Base-by-base conservation (phyloP, 164 flowering plant species). In the Liquidambar formosana region DNA sequence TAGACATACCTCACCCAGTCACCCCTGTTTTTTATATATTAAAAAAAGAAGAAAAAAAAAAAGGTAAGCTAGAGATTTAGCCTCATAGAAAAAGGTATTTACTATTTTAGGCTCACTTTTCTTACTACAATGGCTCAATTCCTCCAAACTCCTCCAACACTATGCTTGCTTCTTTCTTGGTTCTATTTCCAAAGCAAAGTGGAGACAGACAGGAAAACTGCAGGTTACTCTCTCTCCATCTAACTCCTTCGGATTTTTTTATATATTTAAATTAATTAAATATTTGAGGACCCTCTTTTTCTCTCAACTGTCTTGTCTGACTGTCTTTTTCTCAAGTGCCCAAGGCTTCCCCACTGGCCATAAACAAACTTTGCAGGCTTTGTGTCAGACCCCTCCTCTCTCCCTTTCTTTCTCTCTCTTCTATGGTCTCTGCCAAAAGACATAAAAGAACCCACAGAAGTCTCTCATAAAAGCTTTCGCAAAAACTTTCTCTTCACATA, bases 231-330 rank as follows among this genome's bases (percentile, higher is more conserved):
- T 71, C 64, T 65, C 22, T 53, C 41, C 14, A 1, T 19, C 18
- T n/a, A 25, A 4, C 4, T 26, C 8, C 4, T 46, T 13, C 49
- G 33, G 26, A 21, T 45, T 1, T 61, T 16, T 43, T 76, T 66
- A 61, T 26, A 61, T n/a, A 66, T 23, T 41, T 33, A 38, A 45
- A 8, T 46, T 57, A n/a, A n/a, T n/a, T n/a, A n/a, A n/a, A 10
- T 15, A 10, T 6, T 54, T 73, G 19, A 15, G n/a, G 10, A 19
- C 19, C 64, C 12, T 28, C 28, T 59, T 78, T 71, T 63, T 47
- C 73, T 70, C 73, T 77, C 85, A 75, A 67, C 81, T 80, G 89
- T 86, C 84, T 81, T 84, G 86, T 86, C 92, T 82, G 78, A 76
- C 76, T 71, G 81, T 78, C 81, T 66, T 82, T 76, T 75, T 68